phyloP scores from a whole-genome alignment of 2,329 filamentous ascomycete genomes.

The Fusarium tjaetaba region DNA sequence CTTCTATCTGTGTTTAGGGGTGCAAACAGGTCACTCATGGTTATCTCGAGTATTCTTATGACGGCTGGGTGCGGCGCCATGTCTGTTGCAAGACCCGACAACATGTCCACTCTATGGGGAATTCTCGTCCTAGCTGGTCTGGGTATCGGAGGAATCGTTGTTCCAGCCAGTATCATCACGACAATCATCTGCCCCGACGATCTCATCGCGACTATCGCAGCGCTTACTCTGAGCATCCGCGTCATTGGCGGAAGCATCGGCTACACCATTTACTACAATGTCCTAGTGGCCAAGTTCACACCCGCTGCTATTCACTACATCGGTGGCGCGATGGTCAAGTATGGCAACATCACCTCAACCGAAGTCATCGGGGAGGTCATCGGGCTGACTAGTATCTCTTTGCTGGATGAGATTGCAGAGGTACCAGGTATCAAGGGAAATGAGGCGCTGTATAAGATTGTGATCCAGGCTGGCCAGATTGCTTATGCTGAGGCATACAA shows the following conservation, averaged over 20 bases:
- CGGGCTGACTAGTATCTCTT: not conserved
- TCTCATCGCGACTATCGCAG: not conserved
- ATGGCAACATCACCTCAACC: not conserved
- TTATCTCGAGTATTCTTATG: not conserved
- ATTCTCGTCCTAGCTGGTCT: not conserved
- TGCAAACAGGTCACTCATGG: not conserved
- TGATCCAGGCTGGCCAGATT: not conserved
- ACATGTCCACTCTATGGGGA: not conserved
- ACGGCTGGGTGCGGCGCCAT: not conserved
- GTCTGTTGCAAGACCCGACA: not conserved
- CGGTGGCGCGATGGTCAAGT: not conserved
- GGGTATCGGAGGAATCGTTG: not conserved
- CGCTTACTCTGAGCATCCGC: not conserved
- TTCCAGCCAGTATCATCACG: not conserved
- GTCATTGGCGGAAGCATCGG: not conserved
- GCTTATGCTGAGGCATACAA: slow-evolving; percentile 7
- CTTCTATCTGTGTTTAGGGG: not conserved
- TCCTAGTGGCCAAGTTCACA: not conserved
- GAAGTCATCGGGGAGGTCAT: not conserved
- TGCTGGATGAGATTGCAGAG: not conserved
- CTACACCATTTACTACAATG: not conserved
- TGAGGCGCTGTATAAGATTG: not conserved
- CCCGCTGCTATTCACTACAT: not conserved
- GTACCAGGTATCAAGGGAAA: not conserved
- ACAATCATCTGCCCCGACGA: not conserved